Base-by-base conservation (phyloP, 2,329 filamentous ascomycete species). In the Aureobasidium sp. region DNA sequence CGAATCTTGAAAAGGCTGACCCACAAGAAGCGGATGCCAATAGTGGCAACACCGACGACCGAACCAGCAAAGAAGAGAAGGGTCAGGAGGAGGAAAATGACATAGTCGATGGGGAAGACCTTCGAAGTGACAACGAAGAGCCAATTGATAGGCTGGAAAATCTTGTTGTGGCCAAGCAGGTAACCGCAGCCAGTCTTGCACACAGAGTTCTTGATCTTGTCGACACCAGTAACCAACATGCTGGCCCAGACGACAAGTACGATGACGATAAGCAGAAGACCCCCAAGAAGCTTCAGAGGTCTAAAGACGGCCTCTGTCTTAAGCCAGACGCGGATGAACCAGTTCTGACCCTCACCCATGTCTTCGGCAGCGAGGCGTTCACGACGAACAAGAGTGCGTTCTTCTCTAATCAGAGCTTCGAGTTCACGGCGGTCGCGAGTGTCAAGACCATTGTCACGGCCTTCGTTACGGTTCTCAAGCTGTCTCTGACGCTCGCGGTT, bases 11-110 rank as follows among this genome's bases (percentile, higher is more conserved):
- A 97, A 70, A 99, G 86, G 63, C 84, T 88, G 68, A 99, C 82
- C 94, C 94, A 99, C 58, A 99, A 83, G 81, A 99, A 96, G 67
- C 94, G 89, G 69, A 99, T 96, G 50, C 94, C 94, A 63, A 97
- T 84, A 1, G 86, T 84, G 3, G 91, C 89, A 59, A 97, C 86
- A 17, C 94, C 94, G 1, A 91, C 84, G 57, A 99, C 87, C 10
- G 91, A 92, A 70, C 90, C 88, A 76, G 84, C 87, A 77, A 99
- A 97, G 73, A 99, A 87, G 68, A 97, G 84, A 1, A 97, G 78
- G 0, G 95, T 85, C 9, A 99, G 78, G 1, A 96, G 77, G 0
- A 90, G 85, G 81, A 96, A 95, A 58, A 99, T 81, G 36, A 94
- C 78, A 73, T 97, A 97, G 78, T 99, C 94, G 66, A 96, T 81